These are phyloP conservation scores for Aspergillus nanangensis DNA, from an alignment of 495 filamentous ascomycete species.

Conservation along the genomic window DNA sequence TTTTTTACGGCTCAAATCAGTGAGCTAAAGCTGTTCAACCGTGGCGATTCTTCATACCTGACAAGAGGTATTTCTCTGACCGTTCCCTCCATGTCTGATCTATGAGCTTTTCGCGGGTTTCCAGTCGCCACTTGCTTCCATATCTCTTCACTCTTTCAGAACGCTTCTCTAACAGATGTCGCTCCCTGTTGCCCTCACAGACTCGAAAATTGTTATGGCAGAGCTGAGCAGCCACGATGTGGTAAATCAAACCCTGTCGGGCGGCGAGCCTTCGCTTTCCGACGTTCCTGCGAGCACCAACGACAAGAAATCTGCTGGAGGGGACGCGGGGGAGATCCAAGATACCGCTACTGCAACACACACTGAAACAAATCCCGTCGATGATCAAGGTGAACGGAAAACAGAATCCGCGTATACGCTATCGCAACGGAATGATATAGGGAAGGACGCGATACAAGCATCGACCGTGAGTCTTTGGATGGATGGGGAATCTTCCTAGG, in stretches of 20 bases:
- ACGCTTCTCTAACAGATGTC: slow-evolving; percentile 33
- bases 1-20: slow-evolving; percentile 40
- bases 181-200: slow-evolving; percentile 35
- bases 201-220: slow-evolving; percentile 73
- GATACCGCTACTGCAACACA: slow-evolving; percentile 31
- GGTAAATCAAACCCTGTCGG: slow-evolving; percentile 74
- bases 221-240: slow-evolving; percentile 72
- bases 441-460: slow-evolving; percentile 25
- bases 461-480: slow-evolving; percentile 25
- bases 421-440: slow-evolving; percentile 21
- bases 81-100: slow-evolving; percentile 16
- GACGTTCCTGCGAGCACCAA: slow-evolving; percentile 65
- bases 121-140: slow-evolving; percentile 15
- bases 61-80: slow-evolving; percentile 44
- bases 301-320: slow-evolving; percentile 50
- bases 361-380: slow-evolving; percentile 22
- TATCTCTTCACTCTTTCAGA: slow-evolving; percentile 16
- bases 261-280: slow-evolving; percentile 66
- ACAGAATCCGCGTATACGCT: slow-evolving; percentile 10
- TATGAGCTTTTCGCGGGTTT: slow-evolving; percentile 15
- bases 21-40: slow-evolving; percentile 33
- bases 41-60: slow-evolving; percentile 48
- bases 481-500: background rate
- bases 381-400: slow-evolving; percentile 24
- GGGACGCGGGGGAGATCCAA: slow-evolving; percentile 49